Evolutionary conservation across 1,284 basidiomycete genomes (phyloP).

Genomic region (Ganoderma lucidum): DNA sequence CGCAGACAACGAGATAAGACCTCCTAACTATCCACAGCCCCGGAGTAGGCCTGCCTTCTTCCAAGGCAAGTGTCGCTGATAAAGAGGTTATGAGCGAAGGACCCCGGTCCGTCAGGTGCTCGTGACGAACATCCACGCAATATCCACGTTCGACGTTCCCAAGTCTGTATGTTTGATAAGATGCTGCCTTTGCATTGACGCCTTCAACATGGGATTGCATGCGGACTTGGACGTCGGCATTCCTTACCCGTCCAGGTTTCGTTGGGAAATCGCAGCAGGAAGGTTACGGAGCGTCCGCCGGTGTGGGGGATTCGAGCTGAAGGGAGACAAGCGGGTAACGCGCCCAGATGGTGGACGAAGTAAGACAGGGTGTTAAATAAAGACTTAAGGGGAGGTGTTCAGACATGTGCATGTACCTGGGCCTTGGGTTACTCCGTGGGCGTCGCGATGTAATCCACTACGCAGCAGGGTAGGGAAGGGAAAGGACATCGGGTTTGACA

Average conservation of each 20-base stretch:
- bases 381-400: neutral
- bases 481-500: neutral
- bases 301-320: neutral
- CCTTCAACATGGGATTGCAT: neutral
- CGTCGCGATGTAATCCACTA: neutral
- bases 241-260: neutral
- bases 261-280: neutral
- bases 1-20: conserved; percentile 3
- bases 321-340: neutral
- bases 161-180: neutral
- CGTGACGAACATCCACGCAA: conserved; percentile 2
- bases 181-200: too few relatives aligned
- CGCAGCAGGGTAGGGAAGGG: neutral
- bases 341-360: neutral
- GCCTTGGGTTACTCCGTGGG: neutral
- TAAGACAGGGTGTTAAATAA: neutral
- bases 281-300: neutral
- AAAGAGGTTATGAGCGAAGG: neutral
- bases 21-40: neutral
- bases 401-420: neutral
- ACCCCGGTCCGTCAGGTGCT: neutral
- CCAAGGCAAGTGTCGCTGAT: neutral
- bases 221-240: neutral
- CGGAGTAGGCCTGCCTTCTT: neutral
- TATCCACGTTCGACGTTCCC: neutral